phyloP scores from a whole-genome alignment of 345 rosid species.

The Lenwebbia sp. region DNA sequence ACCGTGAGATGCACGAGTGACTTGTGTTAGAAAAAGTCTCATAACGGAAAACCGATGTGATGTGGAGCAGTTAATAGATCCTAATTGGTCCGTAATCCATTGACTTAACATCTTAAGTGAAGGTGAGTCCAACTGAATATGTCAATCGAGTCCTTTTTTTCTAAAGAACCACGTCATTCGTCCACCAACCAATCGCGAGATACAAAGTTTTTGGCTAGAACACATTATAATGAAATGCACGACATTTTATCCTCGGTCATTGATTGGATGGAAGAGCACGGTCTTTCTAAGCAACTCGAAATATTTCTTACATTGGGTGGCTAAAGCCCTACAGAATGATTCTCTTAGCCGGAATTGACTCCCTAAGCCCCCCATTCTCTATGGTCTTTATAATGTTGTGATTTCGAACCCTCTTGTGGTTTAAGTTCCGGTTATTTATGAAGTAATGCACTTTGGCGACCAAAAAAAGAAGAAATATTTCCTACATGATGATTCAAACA shows the following conservation, averaged over 20 bases:
- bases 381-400: no score
- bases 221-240: no score
- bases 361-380: no score
- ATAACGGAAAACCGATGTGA: rapidly evolving
- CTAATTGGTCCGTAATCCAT: rapidly evolving
- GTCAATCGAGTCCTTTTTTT: neutral
- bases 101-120: neutral
- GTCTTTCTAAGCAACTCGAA: neutral
- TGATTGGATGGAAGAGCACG: neutral
- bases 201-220: no score
- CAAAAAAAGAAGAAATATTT: neutral
- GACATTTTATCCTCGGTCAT: no score
- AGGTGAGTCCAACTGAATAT: rapidly evolving
- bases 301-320: neutral
- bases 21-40: neutral
- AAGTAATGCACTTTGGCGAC: no score
- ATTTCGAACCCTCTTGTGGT: no score
- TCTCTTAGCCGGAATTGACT: no score
- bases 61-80: neutral
- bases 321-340: no score
- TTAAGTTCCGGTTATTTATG: no score
- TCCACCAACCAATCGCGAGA: neutral
- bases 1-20: neutral
- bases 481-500: neutral
- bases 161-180: neutral